Percentiles rank a stretch among this genome's conserved stretches.
phyloP scores from a whole-genome alignment of 1,284 basidiomycete genomes.

The Trametes sp. region DNA sequence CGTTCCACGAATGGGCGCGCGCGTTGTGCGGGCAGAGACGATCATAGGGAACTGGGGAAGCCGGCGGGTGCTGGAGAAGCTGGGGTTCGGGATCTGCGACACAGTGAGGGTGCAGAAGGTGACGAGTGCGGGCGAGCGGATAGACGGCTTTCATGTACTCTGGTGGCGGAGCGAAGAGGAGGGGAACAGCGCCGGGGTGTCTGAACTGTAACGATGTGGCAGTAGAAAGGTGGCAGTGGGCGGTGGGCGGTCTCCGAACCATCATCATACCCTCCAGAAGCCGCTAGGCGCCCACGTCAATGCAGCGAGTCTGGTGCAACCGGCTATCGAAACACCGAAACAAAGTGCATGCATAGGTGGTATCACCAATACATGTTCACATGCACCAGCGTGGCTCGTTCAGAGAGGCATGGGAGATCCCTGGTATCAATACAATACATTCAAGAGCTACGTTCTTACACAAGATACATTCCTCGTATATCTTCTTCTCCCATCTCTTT shows the following conservation, averaged over 20 bases:
- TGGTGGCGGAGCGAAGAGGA: slow-evolving; percentile 31
- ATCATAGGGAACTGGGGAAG: slow-evolving; percentile 64
- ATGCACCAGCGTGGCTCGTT: too few species aligned
- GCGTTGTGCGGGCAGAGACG: slow-evolving; percentile 51
- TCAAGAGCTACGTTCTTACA: neutral
- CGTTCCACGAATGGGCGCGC: slow-evolving; percentile 63
- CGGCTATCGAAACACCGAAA: too few species aligned
- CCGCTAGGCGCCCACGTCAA: too few species aligned
- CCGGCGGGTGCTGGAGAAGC: slow-evolving; percentile 68
- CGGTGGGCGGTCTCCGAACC: neutral
- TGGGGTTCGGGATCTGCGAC: slow-evolving; percentile 57
- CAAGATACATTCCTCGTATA: neutral
- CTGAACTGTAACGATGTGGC: slow-evolving; percentile 1
- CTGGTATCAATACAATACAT: neutral
- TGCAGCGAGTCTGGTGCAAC: too few species aligned
- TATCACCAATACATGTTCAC: too few species aligned
- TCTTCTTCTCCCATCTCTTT: neutral
- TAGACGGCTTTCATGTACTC: slow-evolving; percentile 38
- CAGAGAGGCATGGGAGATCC: too few species aligned
- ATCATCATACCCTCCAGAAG: too few species aligned
- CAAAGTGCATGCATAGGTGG: too few species aligned
- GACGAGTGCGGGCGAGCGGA: slow-evolving; percentile 33
- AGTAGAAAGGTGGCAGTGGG: neutral
- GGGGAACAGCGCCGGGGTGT: neutral
- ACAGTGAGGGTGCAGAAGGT: slow-evolving; percentile 47